phyloP scores from a whole-genome alignment of 169 alveolate genomes.

The Plasmodium fragile region DNA sequence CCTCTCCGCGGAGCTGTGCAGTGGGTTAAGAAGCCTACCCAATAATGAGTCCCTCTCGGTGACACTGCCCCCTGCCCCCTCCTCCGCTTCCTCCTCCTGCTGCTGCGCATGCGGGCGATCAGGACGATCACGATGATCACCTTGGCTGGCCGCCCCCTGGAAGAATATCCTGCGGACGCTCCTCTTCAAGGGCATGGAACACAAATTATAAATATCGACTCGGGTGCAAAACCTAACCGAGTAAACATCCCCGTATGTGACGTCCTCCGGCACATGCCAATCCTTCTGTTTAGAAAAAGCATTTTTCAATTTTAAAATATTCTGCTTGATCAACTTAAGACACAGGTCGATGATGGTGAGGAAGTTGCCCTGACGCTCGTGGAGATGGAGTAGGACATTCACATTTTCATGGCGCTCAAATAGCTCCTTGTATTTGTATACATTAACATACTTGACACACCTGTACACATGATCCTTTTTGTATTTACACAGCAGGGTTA shows the following conservation, averaged over 20 bases:
- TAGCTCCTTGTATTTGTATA: background rate
- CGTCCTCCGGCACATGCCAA: background rate
- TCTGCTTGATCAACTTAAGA: slow-evolving; percentile 11
- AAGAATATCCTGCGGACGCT: background rate
- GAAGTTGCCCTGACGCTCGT: slow-evolving; percentile 33
- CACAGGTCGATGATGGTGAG: slow-evolving; percentile 12
- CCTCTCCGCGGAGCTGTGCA: background rate
- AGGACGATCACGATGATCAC: background rate
- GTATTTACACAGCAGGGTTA: slow-evolving; percentile 8
- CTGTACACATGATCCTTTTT: slow-evolving; percentile 28
- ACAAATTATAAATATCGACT: slow-evolving; percentile 16
- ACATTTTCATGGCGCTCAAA: background rate
- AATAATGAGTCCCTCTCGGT: background rate
- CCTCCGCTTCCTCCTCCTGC: background rate
- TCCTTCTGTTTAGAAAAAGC: background rate
- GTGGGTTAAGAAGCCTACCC: background rate
- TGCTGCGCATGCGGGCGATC: too few relatives aligned
- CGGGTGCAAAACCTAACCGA: background rate
- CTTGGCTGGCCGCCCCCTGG: background rate
- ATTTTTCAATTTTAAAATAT: slow-evolving; percentile 10
- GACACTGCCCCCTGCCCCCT: background rate
- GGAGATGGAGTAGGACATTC: slow-evolving; percentile 21
- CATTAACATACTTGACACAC: slow-evolving; percentile 1
- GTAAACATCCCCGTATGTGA: slow-evolving; percentile 35
- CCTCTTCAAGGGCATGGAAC: slow-evolving; percentile 36